Evolutionary conservation across 805 yeast genomes (phyloP), one percentile per base, ranked within the genome.

Genomic region (Candida cerambycidarum): DNA sequence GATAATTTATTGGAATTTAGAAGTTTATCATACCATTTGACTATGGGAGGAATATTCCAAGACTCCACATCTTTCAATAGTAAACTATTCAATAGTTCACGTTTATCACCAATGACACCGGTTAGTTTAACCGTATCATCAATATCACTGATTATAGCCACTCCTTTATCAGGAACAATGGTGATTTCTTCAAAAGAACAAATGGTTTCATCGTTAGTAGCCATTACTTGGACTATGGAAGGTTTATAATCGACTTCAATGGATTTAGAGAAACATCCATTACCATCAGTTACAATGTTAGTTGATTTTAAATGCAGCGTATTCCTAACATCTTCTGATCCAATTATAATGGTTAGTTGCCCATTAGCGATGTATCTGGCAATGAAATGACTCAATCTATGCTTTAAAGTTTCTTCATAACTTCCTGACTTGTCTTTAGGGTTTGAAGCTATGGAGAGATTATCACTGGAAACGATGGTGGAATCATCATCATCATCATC

Each of bases 81-180:
- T 0, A 89, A 82, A 55, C 85, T 90, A 45, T 84, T 73, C 63
- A 93, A 81, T 50, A 92, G 71, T 30, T 85, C 88, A 45, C 95
- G 73, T 62, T 88, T 89, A 47, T 90, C 95, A 1, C 92, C 92
- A 25, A 86, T 74, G 0, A 93, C 92, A 2, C 98, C 98, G 0
- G 99, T 89, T 32, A 79, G 71, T 55, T 93, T 85, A 27, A 92
- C 82, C 0, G 99, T 93, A 58, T 93, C 99, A 59, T 93, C 99
- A 32, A 93, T 83, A 61, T 93, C 99, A 54, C 90, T 82, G 16
- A 93, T 89, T 1, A 93, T 61, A 10, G 86, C 87, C 16, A 83
- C 67, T 0, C 95, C 93, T 0, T 56, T 42, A 35, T 46, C 44
- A 2, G 68, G 62, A 10, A 80, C 68, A 24, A 73, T 53, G 39